Evolutionary conservation across 176 grass and related monocot species (phyloP), one percentile per base, ranked within the genome.

Genomic region (Calamus simplicifolius): DNA sequence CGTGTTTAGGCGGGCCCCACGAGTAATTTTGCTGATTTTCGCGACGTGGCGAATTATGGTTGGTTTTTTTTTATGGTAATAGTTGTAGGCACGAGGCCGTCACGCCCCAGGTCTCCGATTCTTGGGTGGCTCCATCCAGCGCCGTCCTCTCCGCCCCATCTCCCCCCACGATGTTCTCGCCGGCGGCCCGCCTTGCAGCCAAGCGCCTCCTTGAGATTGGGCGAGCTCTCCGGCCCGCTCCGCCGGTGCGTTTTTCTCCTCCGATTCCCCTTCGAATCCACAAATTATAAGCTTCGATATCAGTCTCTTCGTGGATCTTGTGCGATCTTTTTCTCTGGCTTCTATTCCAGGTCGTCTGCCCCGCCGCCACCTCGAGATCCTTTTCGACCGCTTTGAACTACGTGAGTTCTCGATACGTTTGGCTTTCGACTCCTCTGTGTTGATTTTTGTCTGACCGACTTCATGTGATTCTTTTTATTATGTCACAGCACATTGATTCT

Each of bases 381-480:
- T 84, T 89, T 65, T 89, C 85, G 29, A 84, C 85, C 23, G 77
- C 90, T 25, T 82, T 95, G 13, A 95, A 89, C 77, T 95, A 95
- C 62, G 82, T 95, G 73, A 83, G 82, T 53, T 15, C 69, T 51
- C 21, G 18, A 55, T 56, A 56, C 4, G 56, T 43, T 43, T 68
- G n/a, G 2, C 5, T 5, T 25, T n/a, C 27, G 51, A 49, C 71
- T 16, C 54, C 13, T 26, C 17, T 4, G 28, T 52, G 43, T 48
- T 35, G 25, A 61, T 58, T 50, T 50, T 62, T 15, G 17, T 67
- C 29, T 13, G 66, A 69, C 23, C 6, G 14, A 18, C 62, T 17
- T 27, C 19, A 43, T 13, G 35, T 13, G 35, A 10, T 62, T 80
- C 51, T 76, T 73, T 29, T 81, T 57, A 35, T 52, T 43, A 12